phyloP scores from a whole-genome alignment of 192 early-diverging fungal genomes.

The Gryganskiella cystojenkinii region DNA sequence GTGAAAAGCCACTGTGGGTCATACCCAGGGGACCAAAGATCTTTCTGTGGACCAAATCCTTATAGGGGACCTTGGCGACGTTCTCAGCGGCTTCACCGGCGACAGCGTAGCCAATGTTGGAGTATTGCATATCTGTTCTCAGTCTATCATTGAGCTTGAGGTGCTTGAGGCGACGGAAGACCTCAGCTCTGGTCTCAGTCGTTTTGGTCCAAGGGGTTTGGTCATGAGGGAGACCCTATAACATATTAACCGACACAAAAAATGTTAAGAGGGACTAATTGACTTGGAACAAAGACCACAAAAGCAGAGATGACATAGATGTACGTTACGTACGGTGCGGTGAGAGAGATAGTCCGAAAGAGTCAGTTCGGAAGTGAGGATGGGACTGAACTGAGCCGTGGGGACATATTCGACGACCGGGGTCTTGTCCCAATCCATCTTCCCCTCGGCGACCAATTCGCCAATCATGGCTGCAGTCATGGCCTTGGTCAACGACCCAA shows the following conservation, averaged over 20 bases:
- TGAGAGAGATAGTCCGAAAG: slow-evolving; percentile 27
- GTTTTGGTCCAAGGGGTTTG: background rate
- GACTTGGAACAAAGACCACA: background rate
- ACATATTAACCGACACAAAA: too few relatives aligned
- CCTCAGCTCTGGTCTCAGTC: background rate
- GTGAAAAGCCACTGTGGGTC: slow-evolving; percentile 19
- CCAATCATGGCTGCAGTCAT: slow-evolving; percentile 20
- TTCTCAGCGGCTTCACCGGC: slow-evolving; percentile 36
- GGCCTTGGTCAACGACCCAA: slow-evolving; percentile 29
- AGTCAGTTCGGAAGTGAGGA: slow-evolving; percentile 21
- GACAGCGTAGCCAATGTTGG: slow-evolving; percentile 18
- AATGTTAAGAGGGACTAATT: background rate
- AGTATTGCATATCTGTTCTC: slow-evolving; percentile 2
- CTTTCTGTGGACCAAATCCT: slow-evolving; percentile 8
- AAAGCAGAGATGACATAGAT: background rate
- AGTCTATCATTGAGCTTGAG: slow-evolving; percentile 6
- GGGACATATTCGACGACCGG: slow-evolving; percentile 28
- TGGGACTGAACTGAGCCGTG: slow-evolving; percentile 1
- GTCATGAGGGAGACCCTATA: slow-evolving; percentile 10
- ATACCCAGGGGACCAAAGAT: slow-evolving; percentile 19
- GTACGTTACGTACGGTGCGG: slow-evolving; percentile 19
- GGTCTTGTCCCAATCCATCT: slow-evolving; percentile 31
- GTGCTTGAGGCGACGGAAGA: slow-evolving; percentile 21
- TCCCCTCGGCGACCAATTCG: slow-evolving; percentile 31
- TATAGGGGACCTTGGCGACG: slow-evolving; percentile 16